Evolutionary conservation across 148 eudicot species (phyloP).

Genomic region (Cornus controversa): DNA sequence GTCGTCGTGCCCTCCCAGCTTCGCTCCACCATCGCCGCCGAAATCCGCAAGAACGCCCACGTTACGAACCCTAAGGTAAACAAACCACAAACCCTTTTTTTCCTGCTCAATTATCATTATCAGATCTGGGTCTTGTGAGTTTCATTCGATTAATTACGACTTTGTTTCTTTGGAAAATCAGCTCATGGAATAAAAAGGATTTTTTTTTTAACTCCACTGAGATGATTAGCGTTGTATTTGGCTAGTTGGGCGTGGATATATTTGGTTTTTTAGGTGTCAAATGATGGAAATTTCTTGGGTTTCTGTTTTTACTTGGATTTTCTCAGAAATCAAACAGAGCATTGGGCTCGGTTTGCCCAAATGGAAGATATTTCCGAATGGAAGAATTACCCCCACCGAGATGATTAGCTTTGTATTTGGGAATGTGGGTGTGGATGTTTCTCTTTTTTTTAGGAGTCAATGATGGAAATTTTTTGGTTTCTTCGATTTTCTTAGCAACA

Average conservation of each 20-base stretch:
- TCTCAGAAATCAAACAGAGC: neutral
- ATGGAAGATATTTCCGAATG: neutral
- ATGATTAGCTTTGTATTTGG: too few species aligned
- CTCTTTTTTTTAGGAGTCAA: too few species aligned
- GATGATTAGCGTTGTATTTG: too few species aligned
- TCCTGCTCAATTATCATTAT: neutral
- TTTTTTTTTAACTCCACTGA: too few species aligned
- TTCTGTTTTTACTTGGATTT: neutral
- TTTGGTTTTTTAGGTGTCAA: neutral
- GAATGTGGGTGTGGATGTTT: too few species aligned
- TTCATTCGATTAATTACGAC: neutral
- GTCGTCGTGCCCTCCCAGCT: slow-evolving; percentile 63
- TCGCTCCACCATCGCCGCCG: slow-evolving; percentile 68
- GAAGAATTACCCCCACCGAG: neutral
- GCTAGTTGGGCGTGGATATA: too few species aligned
- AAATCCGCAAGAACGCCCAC: slow-evolving; percentile 77
- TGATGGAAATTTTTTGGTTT: neutral
- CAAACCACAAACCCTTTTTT: neutral
- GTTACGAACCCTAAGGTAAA: slow-evolving; percentile 72
- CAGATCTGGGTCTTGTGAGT: slow-evolving; percentile 1
- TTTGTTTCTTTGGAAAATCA: neutral
- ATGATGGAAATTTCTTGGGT: neutral
- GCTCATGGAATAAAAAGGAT: neutral
- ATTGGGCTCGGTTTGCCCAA: neutral
- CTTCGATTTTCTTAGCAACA: neutral